Evolutionary conservation across 768 basidiomycete species (phyloP).

Genomic region (Phylloporus scabripes): DNA sequence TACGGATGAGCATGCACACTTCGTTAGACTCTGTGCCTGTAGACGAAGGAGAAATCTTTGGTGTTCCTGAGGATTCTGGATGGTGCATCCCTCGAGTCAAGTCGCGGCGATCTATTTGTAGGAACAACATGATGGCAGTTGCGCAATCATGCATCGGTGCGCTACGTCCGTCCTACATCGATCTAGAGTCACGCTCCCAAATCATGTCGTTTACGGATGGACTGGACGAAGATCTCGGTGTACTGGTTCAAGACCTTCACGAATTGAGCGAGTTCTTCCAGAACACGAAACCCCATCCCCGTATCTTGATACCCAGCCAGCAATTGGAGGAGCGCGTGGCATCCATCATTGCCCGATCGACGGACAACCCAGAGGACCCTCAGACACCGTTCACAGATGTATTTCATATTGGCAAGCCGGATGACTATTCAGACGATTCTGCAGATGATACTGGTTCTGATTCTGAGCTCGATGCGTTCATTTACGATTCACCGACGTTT

Average conservation of each 20-base stretch:
- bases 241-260: slow-evolving; percentile 71
- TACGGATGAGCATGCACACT: slow-evolving; percentile 84
- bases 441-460: slow-evolving; percentile 39
- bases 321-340: slow-evolving; percentile 74
- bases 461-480: slow-evolving; percentile 49
- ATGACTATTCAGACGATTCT: slow-evolving; percentile 40
- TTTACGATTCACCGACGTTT: slow-evolving; percentile 51
- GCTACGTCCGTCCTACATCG: slow-evolving; percentile 62
- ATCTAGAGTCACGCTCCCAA: slow-evolving; percentile 56
- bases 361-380: slow-evolving; percentile 49
- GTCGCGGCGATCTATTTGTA: slow-evolving; percentile 53
- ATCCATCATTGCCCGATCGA: slow-evolving; percentile 79
- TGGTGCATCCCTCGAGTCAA: slow-evolving; percentile 80
- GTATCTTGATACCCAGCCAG: slow-evolving; percentile 46
- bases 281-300: slow-evolving; percentile 32
- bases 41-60: slow-evolving; percentile 71
- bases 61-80: slow-evolving; percentile 74
- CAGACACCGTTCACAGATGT: slow-evolving; percentile 79
- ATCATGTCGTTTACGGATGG: slow-evolving; percentile 32
- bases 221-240: slow-evolving; percentile 64
- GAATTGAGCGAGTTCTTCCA: slow-evolving; percentile 74
- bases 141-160: slow-evolving; percentile 78
- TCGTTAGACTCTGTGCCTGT: slow-evolving; percentile 40
- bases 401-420: slow-evolving; percentile 49
- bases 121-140: slow-evolving; percentile 76